These are phyloP conservation scores for Corchorus olitorius DNA, from an alignment of 345 rosid genomes.

Conservation along the genomic window DNA sequence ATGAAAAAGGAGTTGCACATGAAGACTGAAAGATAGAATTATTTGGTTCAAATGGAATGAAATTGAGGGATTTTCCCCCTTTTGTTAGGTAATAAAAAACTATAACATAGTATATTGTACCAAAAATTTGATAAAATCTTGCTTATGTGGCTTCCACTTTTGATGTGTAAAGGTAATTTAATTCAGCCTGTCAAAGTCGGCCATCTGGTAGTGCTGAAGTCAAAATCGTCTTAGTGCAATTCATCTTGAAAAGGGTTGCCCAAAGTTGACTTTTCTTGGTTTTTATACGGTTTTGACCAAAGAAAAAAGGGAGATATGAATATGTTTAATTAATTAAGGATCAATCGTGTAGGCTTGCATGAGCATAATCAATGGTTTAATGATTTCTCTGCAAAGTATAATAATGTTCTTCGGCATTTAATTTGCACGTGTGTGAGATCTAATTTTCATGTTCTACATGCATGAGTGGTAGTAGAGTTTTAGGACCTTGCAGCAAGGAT, in stretches of 20 bases:
- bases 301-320: background rate
- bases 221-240: conserved; percentile 22
- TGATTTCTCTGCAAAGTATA: background rate
- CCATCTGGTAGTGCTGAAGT: conserved; percentile 13
- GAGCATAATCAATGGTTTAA: background rate
- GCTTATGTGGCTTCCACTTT: conserved; percentile 33
- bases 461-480: background rate
- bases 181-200: conserved; percentile 23
- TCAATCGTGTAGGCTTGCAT: background rate
- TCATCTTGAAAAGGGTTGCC: conserved; percentile 1
- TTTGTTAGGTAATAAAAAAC: conserved; percentile 27
- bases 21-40: background rate
- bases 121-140: background rate
- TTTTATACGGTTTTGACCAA: conserved; percentile 25
- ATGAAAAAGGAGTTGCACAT: conserved; percentile 3
- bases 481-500: no score
- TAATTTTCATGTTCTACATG: background rate
- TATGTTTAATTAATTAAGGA: no score
- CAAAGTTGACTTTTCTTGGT: conserved; percentile 31
- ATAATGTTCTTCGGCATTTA: background rate
- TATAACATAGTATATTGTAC: background rate
- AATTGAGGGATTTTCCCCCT: background rate
- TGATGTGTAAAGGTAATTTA: background rate
- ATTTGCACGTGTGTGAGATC: conserved; percentile 10
- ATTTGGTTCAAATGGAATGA: background rate